A percentile compares a stretch with the other conserved stretches of the same genome.
Evolutionary conservation across 2,329 filamentous ascomycete genomes (phyloP).

Genomic region (Cercospora sesami): DNA sequence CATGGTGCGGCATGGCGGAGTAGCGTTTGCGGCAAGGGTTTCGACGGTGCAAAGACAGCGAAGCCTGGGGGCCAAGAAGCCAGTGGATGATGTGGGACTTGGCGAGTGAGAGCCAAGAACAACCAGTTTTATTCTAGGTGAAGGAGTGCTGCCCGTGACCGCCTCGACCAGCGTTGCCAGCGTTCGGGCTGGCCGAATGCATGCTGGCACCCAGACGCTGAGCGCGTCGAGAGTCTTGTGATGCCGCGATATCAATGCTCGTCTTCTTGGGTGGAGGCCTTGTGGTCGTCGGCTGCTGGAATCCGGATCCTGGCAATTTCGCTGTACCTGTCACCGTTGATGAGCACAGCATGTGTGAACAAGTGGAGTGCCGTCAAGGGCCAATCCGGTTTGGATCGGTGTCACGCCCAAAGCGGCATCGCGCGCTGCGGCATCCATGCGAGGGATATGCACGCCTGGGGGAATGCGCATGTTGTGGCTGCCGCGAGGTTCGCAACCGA

Average conservation of each 20-base stretch:
- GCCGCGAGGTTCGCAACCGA: not conserved
- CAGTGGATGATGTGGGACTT: constrained; percentile 18
- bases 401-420: constrained; percentile 13
- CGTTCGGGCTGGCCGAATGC: not conserved
- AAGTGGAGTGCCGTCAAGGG: constrained; percentile 10
- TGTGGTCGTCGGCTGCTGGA: not conserved
- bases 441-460: not conserved
- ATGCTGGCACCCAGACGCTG: not conserved
- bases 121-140: constrained; percentile 12
- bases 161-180: constrained; percentile 6
- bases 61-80: constrained; percentile 13
- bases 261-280: not conserved
- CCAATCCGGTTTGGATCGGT: constrained; percentile 11
- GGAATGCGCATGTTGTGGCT: constrained; percentile 2
- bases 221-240: not conserved
- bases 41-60: constrained; percentile 13
- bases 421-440: constrained; percentile 6
- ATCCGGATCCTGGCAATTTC: constrained; percentile 3
- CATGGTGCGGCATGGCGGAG: constrained; percentile 24
- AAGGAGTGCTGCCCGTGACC: constrained; percentile 5
- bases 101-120: constrained; percentile 14
- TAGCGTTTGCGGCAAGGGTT: constrained; percentile 6
- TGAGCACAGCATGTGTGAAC: constrained; percentile 14
- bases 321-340: not conserved
- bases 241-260: not conserved